A percentile compares a stretch with the other conserved stretches of the same genome.
phyloP scores from a whole-genome alignment of 164 flowering plant species.

The Annona squamosa region DNA sequence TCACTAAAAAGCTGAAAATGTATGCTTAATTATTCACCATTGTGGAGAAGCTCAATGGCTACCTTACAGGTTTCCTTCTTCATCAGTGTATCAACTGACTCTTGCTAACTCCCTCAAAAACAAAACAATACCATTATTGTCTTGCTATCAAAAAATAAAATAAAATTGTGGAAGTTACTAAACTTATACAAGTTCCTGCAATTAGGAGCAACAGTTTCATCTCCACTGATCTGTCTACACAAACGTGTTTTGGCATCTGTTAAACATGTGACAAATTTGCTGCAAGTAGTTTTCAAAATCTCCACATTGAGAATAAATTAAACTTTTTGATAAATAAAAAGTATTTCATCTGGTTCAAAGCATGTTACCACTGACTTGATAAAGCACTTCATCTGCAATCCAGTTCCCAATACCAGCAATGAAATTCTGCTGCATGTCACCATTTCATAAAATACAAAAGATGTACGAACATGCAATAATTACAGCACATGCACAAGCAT shows the following conservation, averaged over 20 bases:
- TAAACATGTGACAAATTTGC: neutral
- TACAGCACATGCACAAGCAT: neutral
- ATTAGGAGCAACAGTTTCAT: neutral
- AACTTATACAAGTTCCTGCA: neutral
- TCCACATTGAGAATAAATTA: neutral
- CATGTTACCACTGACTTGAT: constrained; percentile 51
- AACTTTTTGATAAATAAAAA: neutral
- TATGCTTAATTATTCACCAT: too few species aligned
- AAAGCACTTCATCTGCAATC: constrained; percentile 97
- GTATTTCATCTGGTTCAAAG: neutral
- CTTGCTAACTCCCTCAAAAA: too few species aligned
- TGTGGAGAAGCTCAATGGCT: too few species aligned
- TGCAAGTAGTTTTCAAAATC: neutral
- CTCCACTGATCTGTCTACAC: neutral
- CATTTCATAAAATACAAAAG: neutral
- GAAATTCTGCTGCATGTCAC: constrained; percentile 47
- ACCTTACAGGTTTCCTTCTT: too few species aligned
- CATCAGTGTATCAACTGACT: too few species aligned
- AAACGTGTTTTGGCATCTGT: neutral
- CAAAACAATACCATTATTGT: too few species aligned
- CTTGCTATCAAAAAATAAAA: too few species aligned
- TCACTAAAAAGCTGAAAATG: too few species aligned
- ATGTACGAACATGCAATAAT: neutral
- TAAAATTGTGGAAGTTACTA: neutral
- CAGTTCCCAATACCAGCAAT: constrained; percentile 95